phyloP scores from a whole-genome alignment of 805 yeast genomes.

The Yamadazyma insecticola region DNA sequence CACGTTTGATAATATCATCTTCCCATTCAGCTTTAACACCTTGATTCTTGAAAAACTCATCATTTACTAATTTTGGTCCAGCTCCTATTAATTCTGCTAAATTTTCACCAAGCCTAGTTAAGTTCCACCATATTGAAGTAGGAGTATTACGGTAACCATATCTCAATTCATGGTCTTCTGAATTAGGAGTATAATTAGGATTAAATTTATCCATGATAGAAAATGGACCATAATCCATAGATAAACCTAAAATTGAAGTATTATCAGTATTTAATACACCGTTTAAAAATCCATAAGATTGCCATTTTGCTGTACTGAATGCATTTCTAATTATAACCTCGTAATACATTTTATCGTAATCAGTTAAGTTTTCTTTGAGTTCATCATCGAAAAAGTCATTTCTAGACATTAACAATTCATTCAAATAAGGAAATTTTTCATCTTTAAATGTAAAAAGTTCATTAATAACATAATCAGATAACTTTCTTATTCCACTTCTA shows the following conservation, averaged over 20 bases:
- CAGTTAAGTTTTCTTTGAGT: too few relatives aligned
- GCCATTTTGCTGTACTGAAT: slow-evolving; percentile 75
- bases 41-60: slow-evolving; percentile 30
- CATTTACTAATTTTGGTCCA: slow-evolving; percentile 48
- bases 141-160: slow-evolving; percentile 86
- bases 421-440: slow-evolving; percentile 23
- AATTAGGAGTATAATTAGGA: slow-evolving; percentile 82
- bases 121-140: slow-evolving; percentile 87
- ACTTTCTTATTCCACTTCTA: slow-evolving; percentile 50
- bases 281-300: slow-evolving; percentile 85
- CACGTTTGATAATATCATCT: slow-evolving; percentile 51
- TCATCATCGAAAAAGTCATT: slow-evolving; percentile 17
- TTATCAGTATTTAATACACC: slow-evolving; percentile 96
- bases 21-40: slow-evolving; percentile 48
- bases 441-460: slow-evolving; percentile 48
- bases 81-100: slow-evolving; percentile 79
- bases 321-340: slow-evolving; percentile 77
- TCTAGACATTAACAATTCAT: slow-evolving; percentile 14
- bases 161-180: slow-evolving; percentile 69
- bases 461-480: slow-evolving; percentile 70
- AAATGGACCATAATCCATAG: slow-evolving; percentile 94
- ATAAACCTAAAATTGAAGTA: slow-evolving; percentile 80
- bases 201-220: slow-evolving; percentile 84
- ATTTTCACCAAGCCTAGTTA: slow-evolving; percentile 78
- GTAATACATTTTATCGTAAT: slow-evolving; percentile 66